Conservation (phyloP, 345 rosid genomes). For the Eucalyptus lansdowneana region DNA sequence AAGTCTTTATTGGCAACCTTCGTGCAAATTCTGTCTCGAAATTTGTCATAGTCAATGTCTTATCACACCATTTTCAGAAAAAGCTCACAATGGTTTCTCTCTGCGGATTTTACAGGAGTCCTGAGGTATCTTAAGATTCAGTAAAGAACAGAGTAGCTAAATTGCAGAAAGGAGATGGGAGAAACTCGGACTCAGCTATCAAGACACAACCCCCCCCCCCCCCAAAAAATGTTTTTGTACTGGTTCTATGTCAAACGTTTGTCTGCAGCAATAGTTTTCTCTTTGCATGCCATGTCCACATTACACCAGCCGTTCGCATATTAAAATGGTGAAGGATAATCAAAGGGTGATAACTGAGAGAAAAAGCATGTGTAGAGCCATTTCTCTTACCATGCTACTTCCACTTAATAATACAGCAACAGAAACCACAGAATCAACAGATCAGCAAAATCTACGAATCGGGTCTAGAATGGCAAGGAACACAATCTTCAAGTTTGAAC, state of each 20-base stretch:
- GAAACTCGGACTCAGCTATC: background rate
- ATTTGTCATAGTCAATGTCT: background rate
- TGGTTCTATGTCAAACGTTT: background rate
- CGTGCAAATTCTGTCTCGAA: background rate
- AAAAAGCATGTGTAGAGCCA: background rate
- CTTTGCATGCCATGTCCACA: background rate
- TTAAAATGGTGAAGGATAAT: background rate
- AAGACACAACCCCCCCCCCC: background rate
- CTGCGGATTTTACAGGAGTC: constrained; percentile 2
- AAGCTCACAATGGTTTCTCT: background rate
- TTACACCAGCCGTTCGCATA: background rate
- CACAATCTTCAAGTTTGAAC: background rate
- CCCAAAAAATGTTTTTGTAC: background rate
- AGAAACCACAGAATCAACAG: background rate
- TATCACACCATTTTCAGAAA: background rate
- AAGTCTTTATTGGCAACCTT: background rate
- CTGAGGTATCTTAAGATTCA: constrained; percentile 7
- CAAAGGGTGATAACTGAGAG: background rate
- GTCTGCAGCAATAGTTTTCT: background rate
- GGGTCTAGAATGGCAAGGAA: background rate
- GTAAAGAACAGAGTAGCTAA: background rate
- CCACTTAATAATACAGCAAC: background rate
- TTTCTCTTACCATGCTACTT: background rate
- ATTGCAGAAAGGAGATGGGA: background rate
- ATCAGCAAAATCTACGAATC: background rate